These are phyloP conservation scores for Phaeotremella skinneri DNA, from an alignment of 768 basidiomycete genomes.

Conservation along the genomic window DNA sequence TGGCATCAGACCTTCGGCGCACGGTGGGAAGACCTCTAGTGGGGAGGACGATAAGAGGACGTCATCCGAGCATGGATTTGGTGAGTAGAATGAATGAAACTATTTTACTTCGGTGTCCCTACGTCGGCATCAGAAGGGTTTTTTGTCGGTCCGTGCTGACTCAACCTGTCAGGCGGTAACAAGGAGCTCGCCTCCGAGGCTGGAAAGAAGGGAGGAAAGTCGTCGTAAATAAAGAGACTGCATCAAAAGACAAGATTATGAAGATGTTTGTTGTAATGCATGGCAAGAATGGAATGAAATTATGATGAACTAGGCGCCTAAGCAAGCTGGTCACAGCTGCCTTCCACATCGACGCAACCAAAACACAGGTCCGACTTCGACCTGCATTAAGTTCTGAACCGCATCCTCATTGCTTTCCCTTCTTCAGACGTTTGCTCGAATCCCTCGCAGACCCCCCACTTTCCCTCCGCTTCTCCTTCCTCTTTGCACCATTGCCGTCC, in stretches of 20 bases:
- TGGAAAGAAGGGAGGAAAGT: constrained; percentile 45
- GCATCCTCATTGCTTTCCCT: no score
- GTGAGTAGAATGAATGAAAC: constrained; percentile 2
- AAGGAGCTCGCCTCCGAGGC: constrained; percentile 35
- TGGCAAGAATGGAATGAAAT: no score
- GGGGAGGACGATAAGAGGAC: constrained; percentile 31
- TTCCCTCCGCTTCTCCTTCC: constrained; percentile 24
- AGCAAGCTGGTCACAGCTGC: no score
- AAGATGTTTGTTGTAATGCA: no score
- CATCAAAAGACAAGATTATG: no score
- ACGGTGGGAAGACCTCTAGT: constrained; percentile 35
- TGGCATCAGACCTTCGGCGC: constrained; percentile 38
- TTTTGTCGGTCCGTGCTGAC: not conserved
- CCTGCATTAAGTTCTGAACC: no score
- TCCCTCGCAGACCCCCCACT: constrained; percentile 10
- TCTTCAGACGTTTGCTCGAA: no score
- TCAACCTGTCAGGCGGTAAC: constrained; percentile 30
- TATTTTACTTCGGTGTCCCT: not conserved
- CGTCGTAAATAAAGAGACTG: not conserved
- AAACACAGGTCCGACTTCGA: no score
- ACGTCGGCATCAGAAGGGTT: not conserved
- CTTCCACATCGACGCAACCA: no score
- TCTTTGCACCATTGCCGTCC: constrained; percentile 36
- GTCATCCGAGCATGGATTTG: constrained; percentile 39
- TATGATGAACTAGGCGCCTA: no score